These are phyloP conservation scores for Cercophora samala DNA, from an alignment of 495 filamentous ascomycete genomes.

Conservation along the genomic window DNA sequence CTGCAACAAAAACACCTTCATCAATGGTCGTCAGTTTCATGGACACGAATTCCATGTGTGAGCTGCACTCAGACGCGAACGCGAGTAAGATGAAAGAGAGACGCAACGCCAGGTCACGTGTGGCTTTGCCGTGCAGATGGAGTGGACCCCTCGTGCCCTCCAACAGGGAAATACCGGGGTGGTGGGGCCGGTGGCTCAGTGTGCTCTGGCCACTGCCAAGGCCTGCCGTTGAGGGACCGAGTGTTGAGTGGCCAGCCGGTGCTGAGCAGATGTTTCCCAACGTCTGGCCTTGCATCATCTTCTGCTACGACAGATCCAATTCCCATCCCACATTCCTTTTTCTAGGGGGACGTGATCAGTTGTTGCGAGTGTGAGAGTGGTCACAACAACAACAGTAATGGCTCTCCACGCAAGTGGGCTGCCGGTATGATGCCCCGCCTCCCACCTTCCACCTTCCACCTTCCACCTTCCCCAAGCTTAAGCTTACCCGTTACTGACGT, in stretches of 20 bases:
- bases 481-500: conserved; percentile 1
- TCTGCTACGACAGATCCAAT: conserved; percentile 6
- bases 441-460: too few relatives aligned
- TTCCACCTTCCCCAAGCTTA: neutral
- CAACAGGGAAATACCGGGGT: conserved; percentile 18
- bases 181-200: conserved; percentile 4
- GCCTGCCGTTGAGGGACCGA: conserved; percentile 16
- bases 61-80: conserved; percentile 3
- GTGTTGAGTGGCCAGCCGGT: conserved; percentile 2
- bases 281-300: conserved; percentile 22
- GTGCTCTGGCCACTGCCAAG: conserved; percentile 9
- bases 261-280: conserved; percentile 5
- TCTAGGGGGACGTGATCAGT: neutral
- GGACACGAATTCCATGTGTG: neutral
- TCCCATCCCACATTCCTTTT: conserved; percentile 16
- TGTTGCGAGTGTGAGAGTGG: conserved; percentile 16
- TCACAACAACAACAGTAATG: conserved; percentile 28
- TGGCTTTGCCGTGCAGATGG: neutral
- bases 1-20: neutral
- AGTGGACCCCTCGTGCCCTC: neutral
- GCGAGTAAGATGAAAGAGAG: neutral
- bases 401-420: conserved; percentile 43
- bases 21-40: neutral
- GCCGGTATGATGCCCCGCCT: conserved; percentile 33
- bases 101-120: conserved; percentile 25